phyloP scores from a whole-genome alignment of 148 eudicot genomes.

The Selenicereus undatus region DNA sequence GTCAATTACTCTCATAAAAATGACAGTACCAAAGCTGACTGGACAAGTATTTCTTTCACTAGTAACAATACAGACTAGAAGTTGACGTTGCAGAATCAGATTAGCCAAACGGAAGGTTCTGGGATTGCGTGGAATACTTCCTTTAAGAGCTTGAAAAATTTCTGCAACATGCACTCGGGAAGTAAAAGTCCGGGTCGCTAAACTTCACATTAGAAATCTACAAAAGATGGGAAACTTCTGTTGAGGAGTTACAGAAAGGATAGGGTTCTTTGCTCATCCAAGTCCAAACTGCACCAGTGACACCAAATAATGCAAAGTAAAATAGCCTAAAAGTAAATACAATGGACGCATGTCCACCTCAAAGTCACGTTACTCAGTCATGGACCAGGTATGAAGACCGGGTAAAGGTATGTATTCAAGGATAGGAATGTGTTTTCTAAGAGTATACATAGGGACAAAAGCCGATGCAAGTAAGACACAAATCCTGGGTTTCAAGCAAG shows the following conservation, averaged over 20 bases:
- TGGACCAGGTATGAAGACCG: no score
- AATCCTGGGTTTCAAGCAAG: no score
- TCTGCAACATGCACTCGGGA: slow-evolving; percentile 88
- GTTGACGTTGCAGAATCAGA: neutral
- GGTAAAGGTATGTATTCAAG: no score
- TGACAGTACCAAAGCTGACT: neutral
- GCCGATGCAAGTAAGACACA: no score
- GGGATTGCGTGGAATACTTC: slow-evolving; percentile 44
- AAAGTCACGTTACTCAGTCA: no score
- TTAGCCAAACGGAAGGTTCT: neutral
- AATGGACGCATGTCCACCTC: neutral
- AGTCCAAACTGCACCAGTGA: neutral
- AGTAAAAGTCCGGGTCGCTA: slow-evolving; percentile 48
- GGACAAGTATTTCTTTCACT: neutral
- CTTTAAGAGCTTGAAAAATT: slow-evolving; percentile 72
- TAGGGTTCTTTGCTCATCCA: no score
- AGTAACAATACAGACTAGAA: neutral
- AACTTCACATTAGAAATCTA: no score
- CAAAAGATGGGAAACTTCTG: no score
- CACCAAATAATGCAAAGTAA: neutral
- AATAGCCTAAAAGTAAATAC: neutral
- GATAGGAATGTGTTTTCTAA: no score
- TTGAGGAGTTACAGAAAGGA: no score
- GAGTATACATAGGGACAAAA: no score
- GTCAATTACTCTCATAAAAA: neutral